These are phyloP conservation scores for Apiospora saccharicola DNA, from an alignment of 2,329 filamentous ascomycete genomes.

Conservation along the genomic window DNA sequence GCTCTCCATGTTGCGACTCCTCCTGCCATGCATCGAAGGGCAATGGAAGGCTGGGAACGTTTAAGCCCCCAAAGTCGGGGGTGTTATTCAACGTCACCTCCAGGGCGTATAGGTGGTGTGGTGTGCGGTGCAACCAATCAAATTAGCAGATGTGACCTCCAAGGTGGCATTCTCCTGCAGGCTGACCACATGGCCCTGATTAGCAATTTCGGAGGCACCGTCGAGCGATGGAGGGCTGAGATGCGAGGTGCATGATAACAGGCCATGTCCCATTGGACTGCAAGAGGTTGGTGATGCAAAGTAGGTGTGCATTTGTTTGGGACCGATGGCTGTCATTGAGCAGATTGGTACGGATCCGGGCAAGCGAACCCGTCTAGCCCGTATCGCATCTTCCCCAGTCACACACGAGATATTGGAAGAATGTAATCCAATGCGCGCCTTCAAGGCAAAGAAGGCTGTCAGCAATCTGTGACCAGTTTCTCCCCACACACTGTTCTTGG, in stretches of 20 bases:
- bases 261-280: background rate
- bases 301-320: background rate
- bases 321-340: background rate
- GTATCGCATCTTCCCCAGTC: background rate
- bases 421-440: background rate
- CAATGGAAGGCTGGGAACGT: constrained; percentile 4
- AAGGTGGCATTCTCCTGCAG: background rate
- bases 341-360: background rate
- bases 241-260: background rate
- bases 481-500: background rate
- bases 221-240: background rate
- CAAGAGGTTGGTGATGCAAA: background rate
- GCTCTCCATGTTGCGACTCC: background rate
- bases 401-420: background rate
- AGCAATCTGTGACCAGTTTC: background rate
- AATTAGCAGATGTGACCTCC: background rate
- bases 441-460: background rate
- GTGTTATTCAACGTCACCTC: background rate
- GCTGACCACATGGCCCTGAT: constrained; percentile 7
- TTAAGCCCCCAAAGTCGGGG: constrained; percentile 1
- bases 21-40: background rate
- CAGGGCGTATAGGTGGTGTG: constrained; percentile 14
- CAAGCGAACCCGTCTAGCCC: background rate
- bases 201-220: constrained; percentile 13
- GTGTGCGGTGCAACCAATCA: background rate